Percentiles rank a stretch among this genome's conserved stretches.
Evolutionary conservation across 148 eudicot species (phyloP).

Genomic region (Hydrangea macrophylla): DNA sequence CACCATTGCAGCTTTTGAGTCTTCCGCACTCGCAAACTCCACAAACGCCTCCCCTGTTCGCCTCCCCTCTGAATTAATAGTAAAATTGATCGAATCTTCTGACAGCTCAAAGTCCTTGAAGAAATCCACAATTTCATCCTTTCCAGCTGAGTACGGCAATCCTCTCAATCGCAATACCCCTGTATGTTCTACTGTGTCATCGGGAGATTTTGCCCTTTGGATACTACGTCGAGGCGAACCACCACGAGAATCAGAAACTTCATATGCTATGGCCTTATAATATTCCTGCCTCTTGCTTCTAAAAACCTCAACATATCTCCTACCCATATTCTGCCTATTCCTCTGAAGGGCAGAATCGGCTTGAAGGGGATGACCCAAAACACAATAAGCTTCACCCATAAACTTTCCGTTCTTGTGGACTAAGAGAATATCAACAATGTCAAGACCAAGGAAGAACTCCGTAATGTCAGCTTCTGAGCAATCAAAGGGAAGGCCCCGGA

Average conservation of each 20-base stretch:
- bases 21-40: conserved; percentile 73
- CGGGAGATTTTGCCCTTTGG: conserved; percentile 60
- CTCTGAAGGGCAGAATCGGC: conserved; percentile 91
- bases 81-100: conserved; percentile 60
- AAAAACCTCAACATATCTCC: conserved; percentile 93
- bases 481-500: conserved; percentile 92
- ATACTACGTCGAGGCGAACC: conserved; percentile 61
- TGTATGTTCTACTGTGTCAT: conserved; percentile 64
- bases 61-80: conserved; percentile 64
- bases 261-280: conserved; percentile 80
- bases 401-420: conserved; percentile 80
- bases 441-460: conserved; percentile 82
- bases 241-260: conserved; percentile 63
- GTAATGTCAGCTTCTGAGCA: conserved; percentile 74
- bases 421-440: conserved; percentile 73
- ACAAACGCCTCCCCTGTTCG: conserved; percentile 93
- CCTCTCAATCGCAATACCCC: conserved; percentile 82
- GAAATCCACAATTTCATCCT: conserved; percentile 59
- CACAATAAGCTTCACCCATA: conserved; percentile 89
- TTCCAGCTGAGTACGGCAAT: conserved; percentile 68
- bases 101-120: conserved; percentile 60
- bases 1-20: conserved; percentile 79
- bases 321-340: conserved; percentile 86
- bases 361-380: conserved; percentile 81
- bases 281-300: conserved; percentile 81